Base-by-base conservation (phyloP, 805 yeast species). In the Metschnikowia sp. region DNA sequence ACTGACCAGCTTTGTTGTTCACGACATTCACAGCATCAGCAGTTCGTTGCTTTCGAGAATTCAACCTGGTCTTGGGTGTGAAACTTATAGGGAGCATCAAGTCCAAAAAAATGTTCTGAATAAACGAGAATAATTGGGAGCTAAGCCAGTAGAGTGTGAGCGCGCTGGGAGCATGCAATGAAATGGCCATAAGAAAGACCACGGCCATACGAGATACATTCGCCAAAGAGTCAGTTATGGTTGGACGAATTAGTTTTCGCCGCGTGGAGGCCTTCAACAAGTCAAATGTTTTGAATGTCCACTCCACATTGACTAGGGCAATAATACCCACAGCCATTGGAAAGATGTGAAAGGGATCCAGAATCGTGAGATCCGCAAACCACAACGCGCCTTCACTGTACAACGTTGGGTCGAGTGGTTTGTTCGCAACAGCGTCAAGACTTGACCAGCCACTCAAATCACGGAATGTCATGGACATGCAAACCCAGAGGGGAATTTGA, bases 101-200 rank as follows among this genome's bases (percentile, higher is more conserved):
- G 59, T 91, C 94, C 59, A 92, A 67, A 13, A 86, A 50, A 11
- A 85, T 63, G 62, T 91, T 92, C 58, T 92, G 97, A 0, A 79
- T 51, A 49, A 88, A 67, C 2, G 97, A 90, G 61, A 75, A 91
- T 4, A 76, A 56, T 61, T 89, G 91, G 0, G 97, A 89, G 39
- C 92, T 82, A 30, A 88, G 76, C 99, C 98, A 92, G 66, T 91
- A 92, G n/a, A 89, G 62, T 0, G 85, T 80, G 32, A 91, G 68
- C 0, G 95, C 88, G 29, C 84, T 72, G 0, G 98, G 96, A 0
- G 96, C 95, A 58, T 90, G 94, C 36, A 90, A 79, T 0, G 96
- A 76, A 15, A 90, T 72, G 5, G 89, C 90, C 85, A 89, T 88
- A 66, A 92, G 72, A 53, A 88, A 81, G 1, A 90, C 81, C 44